Conservation (phyloP, 805 yeast species). For the Saccharomycopsis capsularis region DNA sequence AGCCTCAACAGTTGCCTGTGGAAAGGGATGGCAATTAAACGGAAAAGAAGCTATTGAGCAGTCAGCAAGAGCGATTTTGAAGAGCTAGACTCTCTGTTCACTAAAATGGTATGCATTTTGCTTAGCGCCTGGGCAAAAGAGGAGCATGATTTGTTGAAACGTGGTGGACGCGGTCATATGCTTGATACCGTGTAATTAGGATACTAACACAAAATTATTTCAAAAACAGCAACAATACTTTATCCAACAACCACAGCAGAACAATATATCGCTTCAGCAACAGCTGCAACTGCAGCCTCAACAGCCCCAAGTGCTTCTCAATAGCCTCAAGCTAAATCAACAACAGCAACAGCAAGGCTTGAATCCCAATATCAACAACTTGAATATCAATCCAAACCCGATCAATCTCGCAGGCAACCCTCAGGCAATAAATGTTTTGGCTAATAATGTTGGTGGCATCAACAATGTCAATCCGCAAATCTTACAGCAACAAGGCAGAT, state of each 20-base stretch:
- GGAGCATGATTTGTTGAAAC: too few relatives aligned
- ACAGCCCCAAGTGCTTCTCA: slow-evolving; percentile 22
- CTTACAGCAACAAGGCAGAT: background rate
- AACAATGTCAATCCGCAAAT: slow-evolving; percentile 9
- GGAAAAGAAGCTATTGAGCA: too few relatives aligned
- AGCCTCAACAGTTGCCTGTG: too few relatives aligned
- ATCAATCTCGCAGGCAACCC: background rate
- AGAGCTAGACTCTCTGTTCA: too few relatives aligned
- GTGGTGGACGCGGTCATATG: too few relatives aligned
- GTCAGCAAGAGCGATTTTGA: too few relatives aligned
- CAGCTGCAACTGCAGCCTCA: slow-evolving; percentile 21
- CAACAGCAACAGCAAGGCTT: slow-evolving; percentile 22
- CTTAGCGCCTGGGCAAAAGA: too few relatives aligned
- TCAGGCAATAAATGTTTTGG: slow-evolving; percentile 5
- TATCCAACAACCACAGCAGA: slow-evolving; percentile 25
- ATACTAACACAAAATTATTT: background rate
- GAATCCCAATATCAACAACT: background rate
- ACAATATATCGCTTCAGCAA: slow-evolving; percentile 16
- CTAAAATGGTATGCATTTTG: too few relatives aligned
- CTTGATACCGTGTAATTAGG: background rate
- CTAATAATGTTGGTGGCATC: background rate
- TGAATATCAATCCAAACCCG: background rate
- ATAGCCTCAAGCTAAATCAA: slow-evolving; percentile 19
- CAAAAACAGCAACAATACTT: slow-evolving; percentile 16
- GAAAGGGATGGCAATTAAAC: too few relatives aligned